These are phyloP conservation scores for Pythium aquatile DNA, from an alignment of 352 stramenopile species.

Conservation along the genomic window DNA sequence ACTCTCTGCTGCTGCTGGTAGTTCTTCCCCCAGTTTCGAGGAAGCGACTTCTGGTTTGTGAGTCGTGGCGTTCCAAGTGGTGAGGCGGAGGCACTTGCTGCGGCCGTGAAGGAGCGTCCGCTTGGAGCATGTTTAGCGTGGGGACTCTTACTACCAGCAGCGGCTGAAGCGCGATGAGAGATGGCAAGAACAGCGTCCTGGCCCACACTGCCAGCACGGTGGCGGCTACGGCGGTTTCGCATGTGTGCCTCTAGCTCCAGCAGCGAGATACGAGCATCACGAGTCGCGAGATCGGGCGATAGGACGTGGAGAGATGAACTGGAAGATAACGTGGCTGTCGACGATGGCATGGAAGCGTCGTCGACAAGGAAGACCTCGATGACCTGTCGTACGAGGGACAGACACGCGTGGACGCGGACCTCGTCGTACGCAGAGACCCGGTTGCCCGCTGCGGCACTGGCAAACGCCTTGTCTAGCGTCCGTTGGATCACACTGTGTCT, in stretches of 20 bases:
- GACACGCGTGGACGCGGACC: conserved; percentile 51
- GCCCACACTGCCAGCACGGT: conserved; percentile 33
- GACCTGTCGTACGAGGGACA: conserved; percentile 49
- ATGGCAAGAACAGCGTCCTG: conserved; percentile 1
- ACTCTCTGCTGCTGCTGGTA: conserved; percentile 26
- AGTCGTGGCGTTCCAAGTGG: conserved; percentile 8
- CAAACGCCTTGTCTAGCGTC: conserved; percentile 21
- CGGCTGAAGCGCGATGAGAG: conserved; percentile 12
- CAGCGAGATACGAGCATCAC: conserved; percentile 42
- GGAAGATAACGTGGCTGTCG: neutral
- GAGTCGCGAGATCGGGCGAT: conserved; percentile 42
- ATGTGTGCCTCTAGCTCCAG: conserved; percentile 58
- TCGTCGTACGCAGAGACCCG: conserved; percentile 38
- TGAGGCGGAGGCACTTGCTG: neutral
- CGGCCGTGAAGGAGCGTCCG: conserved; percentile 9
- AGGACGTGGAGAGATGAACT: conserved; percentile 32
- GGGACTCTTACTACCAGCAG: conserved; percentile 25
- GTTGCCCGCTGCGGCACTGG: neutral
- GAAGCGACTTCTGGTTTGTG: conserved; percentile 41
- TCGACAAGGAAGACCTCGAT: conserved; percentile 61
- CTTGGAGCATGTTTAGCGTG: conserved; percentile 21
- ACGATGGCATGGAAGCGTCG: conserved; percentile 25
- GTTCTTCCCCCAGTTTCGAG: conserved; percentile 69
- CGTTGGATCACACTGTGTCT: conserved; percentile 26
- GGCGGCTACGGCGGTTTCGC: conserved; percentile 41